Evolutionary conservation across 1,139 yeast genomes (phyloP).

Genomic region (Yamadazyma triangularis): DNA sequence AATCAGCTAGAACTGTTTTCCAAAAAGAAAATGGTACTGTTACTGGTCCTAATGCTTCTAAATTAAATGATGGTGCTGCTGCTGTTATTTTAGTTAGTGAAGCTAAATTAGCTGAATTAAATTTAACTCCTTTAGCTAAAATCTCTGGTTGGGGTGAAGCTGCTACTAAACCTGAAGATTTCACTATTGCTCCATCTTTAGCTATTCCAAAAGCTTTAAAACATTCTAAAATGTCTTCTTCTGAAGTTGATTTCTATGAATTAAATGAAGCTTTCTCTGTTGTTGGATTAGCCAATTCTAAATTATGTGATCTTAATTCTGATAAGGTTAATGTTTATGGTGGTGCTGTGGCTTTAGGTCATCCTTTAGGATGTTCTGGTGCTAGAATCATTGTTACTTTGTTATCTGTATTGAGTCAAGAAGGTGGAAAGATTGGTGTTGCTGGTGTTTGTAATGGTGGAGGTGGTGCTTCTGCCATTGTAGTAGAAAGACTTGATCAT

Average conservation of each 20-base stretch:
- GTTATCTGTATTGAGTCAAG: slow-evolving; percentile 70
- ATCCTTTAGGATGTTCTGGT: slow-evolving; percentile 97
- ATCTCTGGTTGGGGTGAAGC: slow-evolving; percentile 97
- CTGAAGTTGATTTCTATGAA: slow-evolving; percentile 77
- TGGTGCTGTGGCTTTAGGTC: slow-evolving; percentile 97
- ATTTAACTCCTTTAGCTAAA: slow-evolving; percentile 82
- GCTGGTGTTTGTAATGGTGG: slow-evolving; percentile 99
- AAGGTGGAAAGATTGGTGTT: slow-evolving; percentile 83
- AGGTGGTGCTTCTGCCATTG: slow-evolving; percentile 80
- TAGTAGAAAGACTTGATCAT: slow-evolving; percentile 25
- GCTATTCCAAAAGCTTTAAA: slow-evolving; percentile 95
- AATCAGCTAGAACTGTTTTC: slow-evolving; percentile 87
- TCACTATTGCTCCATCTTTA: slow-evolving; percentile 90
- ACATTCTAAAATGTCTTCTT: slow-evolving; percentile 61
- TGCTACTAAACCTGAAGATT: slow-evolving; percentile 88
- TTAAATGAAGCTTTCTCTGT: slow-evolving; percentile 97
- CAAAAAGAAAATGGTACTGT: slow-evolving; percentile 89
- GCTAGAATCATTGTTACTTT: slow-evolving; percentile 91
- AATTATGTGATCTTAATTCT: slow-evolving; percentile 59
- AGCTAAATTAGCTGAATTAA: slow-evolving; percentile 74
- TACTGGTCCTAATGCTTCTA: slow-evolving; percentile 95
- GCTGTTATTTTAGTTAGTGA: slow-evolving; percentile 86
- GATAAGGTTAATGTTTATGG: slow-evolving; percentile 89
- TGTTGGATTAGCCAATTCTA: slow-evolving; percentile 87
- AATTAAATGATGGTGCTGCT: slow-evolving; percentile 96